Base-by-base conservation (phyloP, 208 protist genomes). In the Trypanosomatidae sp. region DNA sequence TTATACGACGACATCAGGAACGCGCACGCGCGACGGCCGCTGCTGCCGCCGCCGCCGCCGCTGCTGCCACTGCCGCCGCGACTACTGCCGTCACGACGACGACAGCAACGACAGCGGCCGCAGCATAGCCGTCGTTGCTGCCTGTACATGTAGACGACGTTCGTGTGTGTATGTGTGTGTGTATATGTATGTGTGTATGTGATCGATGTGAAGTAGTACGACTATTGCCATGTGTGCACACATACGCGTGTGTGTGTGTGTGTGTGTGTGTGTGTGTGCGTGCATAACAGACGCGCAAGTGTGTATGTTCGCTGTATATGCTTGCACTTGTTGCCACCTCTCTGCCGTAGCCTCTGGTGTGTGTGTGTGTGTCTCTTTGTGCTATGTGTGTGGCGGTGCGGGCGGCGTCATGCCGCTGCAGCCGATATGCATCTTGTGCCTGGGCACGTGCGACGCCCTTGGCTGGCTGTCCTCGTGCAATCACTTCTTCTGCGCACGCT, bases 401-500 rank as follows among this genome's bases (percentile, higher is more conserved):
- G 22, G 27, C 28, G 27, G 15, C 8, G 18, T 3, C n/a, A 90
- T 88, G 83, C 41, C 68, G 5, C 76, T 85, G 22, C 53, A 79
- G 42, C 86, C 82, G 7, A 75, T 73, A 16, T 94, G 86, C 53
- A 74, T 88, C 25, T 51, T 88, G 13, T 94, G 86, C 48, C 66
- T 81, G 33, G 59, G 62, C 16, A 68, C 74, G 48, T 92, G 81
- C 58, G 79, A 90, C 48, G 16, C 48, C 1, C 53, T 66, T 13
- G 76, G 79, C 16, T 45, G 58, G 20, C 50, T 89, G 33, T 81
- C 82, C 11, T 82, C 73, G 15, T 94, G 86, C 62, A 53, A 80
- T 11, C 86, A 94, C 62, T 94, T 90, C 47, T 52, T 94, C 43
- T 94, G 86, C 55, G 55, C 60, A 3, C 62, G 76, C 23, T 94